Percentiles rank a stretch among this genome's conserved stretches.
phyloP scores from a whole-genome alignment of 805 yeast genomes.

The Torulaspora quercuum region DNA sequence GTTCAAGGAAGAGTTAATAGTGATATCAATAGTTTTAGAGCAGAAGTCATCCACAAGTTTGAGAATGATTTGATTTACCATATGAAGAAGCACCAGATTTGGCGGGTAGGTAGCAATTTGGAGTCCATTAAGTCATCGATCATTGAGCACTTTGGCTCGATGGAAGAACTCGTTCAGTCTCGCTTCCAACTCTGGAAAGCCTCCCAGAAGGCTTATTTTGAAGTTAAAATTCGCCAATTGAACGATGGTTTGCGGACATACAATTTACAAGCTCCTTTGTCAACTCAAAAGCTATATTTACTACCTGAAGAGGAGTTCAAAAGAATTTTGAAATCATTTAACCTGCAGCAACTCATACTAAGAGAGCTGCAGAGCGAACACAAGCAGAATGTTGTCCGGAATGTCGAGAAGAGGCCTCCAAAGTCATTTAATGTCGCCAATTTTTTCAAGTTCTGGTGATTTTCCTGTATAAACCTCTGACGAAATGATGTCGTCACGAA shows the following conservation, averaged over 20 bases:
- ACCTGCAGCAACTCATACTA: constrained; percentile 16
- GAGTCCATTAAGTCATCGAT: constrained; percentile 12
- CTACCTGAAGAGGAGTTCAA: constrained; percentile 43
- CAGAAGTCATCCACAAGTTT: constrained; percentile 40
- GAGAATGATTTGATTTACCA: constrained; percentile 32
- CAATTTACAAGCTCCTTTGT: constrained; percentile 59
- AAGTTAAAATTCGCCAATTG: constrained; percentile 38
- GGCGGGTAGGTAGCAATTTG: constrained; percentile 9
- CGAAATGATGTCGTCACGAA: no score
- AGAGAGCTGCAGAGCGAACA: constrained; percentile 4
- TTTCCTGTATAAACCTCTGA: no score
- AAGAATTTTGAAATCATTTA: constrained; percentile 38
- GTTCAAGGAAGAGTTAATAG: constrained; percentile 56
- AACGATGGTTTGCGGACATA: constrained; percentile 55
- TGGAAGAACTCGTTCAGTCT: constrained; percentile 20
- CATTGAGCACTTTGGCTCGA: constrained; percentile 17
- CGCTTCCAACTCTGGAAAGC: constrained; percentile 39
- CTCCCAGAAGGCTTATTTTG: constrained; percentile 34
- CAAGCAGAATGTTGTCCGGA: background rate
- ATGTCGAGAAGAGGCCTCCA: background rate
- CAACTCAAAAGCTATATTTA: constrained; percentile 57
- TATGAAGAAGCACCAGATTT: constrained; percentile 5
- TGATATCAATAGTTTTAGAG: constrained; percentile 48
- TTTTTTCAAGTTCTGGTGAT: constrained; percentile 2
- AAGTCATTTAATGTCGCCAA: constrained; percentile 1